These are phyloP conservation scores for Phaeosphaeria sp. DNA, from an alignment of 2,329 filamentous ascomycete genomes.

Conservation along the genomic window DNA sequence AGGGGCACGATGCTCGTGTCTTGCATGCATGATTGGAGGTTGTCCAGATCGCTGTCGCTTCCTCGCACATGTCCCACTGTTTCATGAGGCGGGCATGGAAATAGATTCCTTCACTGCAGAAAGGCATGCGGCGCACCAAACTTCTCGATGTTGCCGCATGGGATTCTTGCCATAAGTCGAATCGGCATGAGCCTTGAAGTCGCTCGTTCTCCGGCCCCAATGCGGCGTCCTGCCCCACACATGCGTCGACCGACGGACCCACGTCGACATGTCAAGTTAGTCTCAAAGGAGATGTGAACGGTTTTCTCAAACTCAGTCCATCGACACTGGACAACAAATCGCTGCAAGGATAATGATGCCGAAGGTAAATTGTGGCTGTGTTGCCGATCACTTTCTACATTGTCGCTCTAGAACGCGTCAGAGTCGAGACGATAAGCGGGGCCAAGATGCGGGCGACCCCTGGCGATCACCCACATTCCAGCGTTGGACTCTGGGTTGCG, in stretches of 20 bases:
- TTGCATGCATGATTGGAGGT: neutral
- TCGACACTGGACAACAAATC: neutral
- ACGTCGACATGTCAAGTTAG: neutral
- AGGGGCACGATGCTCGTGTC: neutral
- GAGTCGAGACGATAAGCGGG: slow-evolving; percentile 1
- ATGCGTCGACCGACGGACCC: neutral
- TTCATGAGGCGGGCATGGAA: neutral
- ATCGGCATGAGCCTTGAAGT: neutral
- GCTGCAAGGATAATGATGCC: slow-evolving; percentile 2
- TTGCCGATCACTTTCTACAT: slow-evolving; percentile 13
- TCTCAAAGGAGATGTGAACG: neutral
- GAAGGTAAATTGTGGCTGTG: slow-evolving; percentile 18
- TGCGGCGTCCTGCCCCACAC: neutral
- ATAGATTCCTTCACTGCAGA: neutral
- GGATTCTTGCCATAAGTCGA: neutral
- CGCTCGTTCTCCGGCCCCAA: neutral
- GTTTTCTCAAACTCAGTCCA: neutral
- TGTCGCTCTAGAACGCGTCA: neutral
- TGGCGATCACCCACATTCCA: slow-evolving; percentile 10
- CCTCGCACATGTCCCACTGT: neutral
- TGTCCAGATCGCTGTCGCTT: neutral
- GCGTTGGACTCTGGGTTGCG: slow-evolving; percentile 2
- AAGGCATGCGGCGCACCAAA: neutral
- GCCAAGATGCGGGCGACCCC: neutral
- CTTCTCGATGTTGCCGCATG: neutral